Evolutionary conservation across 2,329 filamentous ascomycete species (phyloP), one percentile per base, ranked within the genome.

Genomic region (Colletotrichum tamarilloi): DNA sequence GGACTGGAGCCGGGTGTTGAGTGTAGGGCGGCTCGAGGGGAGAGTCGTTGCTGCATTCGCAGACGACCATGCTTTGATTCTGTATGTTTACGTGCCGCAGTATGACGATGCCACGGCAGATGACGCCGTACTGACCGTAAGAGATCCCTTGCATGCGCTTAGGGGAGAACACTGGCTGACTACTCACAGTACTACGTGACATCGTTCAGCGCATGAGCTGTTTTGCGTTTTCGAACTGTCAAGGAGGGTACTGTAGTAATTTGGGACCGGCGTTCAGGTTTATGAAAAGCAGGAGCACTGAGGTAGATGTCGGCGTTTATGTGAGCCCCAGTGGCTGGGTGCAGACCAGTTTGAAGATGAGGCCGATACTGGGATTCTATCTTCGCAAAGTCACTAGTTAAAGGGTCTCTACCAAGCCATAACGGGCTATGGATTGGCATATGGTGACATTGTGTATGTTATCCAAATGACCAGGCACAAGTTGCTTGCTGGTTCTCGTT

Each of bases 1-100:
- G 81, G 97, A 99, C 81, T 98, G 97, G 96, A 95, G 95, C 38
- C 91, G 91, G 76, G 96, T 98, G n/a, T 87, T 99, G 76, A 97
- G 95, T 81, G 95, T 98, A 14, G 96, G 96, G 1, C 88, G 95
- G 63, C 85, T 98, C 35, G 96, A 97, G 77, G 96, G 95, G 1
- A 89, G 95, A 76, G 96, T 98, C 64, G 97, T 98, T 85, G 97
- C 95, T 69, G 98, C 95, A 80, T 95, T 97, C 81, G 92, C 92
- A 52, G 88, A 97, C 78, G 93, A 94, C 66, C 92, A 95, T 80
- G 94, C 94, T 2, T 82, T 97, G 75, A 94, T 97, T 53, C 85
- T 97, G 30, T 97, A 97, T 79, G 94, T 97, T 3, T 97, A 95
- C 77, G 87, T 97, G 38, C 88, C 92, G 16, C 90, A 92, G 76